phyloP scores from a whole-genome alignment of 2,329 filamentous ascomycete genomes.

The Alternaria panax region DNA sequence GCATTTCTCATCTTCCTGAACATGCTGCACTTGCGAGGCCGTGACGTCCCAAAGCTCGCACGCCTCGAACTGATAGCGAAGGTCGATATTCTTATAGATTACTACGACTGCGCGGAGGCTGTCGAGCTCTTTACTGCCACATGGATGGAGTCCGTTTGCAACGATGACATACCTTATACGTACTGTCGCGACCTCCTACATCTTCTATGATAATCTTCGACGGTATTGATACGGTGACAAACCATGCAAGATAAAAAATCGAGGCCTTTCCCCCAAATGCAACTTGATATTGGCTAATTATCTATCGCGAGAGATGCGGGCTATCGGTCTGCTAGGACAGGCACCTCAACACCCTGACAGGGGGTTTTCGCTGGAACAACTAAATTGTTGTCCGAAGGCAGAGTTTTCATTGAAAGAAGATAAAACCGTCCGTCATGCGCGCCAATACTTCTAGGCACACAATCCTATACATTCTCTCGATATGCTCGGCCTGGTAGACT shows the following conservation, averaged over 20 bases:
- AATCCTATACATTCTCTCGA: no score
- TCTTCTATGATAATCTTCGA: not conserved
- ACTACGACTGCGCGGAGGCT: not conserved
- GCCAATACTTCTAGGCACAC: no score
- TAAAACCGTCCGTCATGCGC: no score
- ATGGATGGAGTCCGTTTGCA: not conserved
- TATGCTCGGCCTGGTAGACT: not conserved
- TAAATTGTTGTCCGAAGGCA: not conserved
- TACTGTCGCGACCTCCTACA: conserved; percentile 1
- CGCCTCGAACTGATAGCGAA: not conserved
- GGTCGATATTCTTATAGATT: not conserved
- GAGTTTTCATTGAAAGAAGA: no score
- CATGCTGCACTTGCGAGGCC: conserved; percentile 54
- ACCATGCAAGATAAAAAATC: no score
- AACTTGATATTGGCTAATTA: not conserved
- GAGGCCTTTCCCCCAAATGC: not conserved
- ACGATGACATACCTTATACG: not conserved
- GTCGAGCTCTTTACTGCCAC: not conserved
- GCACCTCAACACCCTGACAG: not conserved
- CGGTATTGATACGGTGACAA: no score
- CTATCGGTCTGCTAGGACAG: not conserved
- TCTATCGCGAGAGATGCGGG: not conserved
- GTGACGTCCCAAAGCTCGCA: conserved; percentile 45
- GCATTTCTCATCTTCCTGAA: conserved; percentile 55
- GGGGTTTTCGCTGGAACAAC: not conserved